Base-by-base conservation (phyloP, 371 early-diverging fungal species). In the Furculomyces boomerangus region DNA sequence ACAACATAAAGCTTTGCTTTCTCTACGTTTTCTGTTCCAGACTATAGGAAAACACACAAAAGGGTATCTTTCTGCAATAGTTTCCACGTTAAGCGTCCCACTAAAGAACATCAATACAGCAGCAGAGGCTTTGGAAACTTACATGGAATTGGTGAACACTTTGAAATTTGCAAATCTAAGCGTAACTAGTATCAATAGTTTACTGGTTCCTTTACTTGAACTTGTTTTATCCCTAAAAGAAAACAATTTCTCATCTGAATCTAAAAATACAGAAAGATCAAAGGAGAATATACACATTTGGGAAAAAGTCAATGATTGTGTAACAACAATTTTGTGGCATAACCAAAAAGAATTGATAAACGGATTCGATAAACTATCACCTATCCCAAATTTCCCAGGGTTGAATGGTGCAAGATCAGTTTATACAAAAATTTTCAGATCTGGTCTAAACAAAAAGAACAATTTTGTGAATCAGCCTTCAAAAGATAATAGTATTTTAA, bases 181-280 rank as follows among this genome's bases (percentile, higher is more conserved):
- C 30, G 25, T 40, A 5, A 32, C 3, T 27, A 53, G 26, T 39
- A 29, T 53, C 18, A 53, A 53, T 46, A 16, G 43, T 16, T 26
- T 53, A 5, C 7, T 53, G 29, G 31, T 64, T 1, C 60, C 70
- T 41, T 44, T 73, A 1, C 44, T 63, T 24, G 32, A 60, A 30
- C 10, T 49, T 25, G 10, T 25, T 10, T 16, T 28, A 31, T 22
- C 5, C 22, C 20, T n/a, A n/a, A 43, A 5, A 10, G 22, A 10
- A 10, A 20, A 43, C 20, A 20, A n/a, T 13, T 3, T 22, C 8
- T 43, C n/a, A n/a, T n/a, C n/a, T n/a, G n/a, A n/a, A n/a, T 13
- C 43, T 43, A 16, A 5, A 20, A 43, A 3, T 20, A 43, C 22
- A 22, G 20, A 43, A 43, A 22, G 5, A n/a, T 16, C 22, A 16